Conservation (phyloP, 441 rosid species). For the Kokia cookei region DNA sequence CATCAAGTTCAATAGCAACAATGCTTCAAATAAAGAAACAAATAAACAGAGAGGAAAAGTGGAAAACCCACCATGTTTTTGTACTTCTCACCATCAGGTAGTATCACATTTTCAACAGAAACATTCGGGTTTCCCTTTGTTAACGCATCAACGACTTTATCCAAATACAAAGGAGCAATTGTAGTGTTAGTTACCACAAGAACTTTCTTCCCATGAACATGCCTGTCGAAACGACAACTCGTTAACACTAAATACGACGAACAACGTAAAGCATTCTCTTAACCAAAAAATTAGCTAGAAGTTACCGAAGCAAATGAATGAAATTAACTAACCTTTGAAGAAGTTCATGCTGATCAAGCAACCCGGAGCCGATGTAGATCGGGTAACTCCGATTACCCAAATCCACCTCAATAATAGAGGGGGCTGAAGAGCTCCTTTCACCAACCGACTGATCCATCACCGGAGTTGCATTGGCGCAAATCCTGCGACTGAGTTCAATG, state of each 20-base stretch:
- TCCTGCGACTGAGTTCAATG: conserved; percentile 13
- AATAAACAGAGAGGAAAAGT: not conserved
- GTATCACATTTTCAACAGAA: conserved; percentile 70
- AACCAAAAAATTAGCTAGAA: not conserved
- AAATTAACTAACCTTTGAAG: conserved; percentile 54
- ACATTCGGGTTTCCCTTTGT: conserved; percentile 78
- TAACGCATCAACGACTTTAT: conserved; percentile 71
- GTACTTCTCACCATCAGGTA: conserved; percentile 91
- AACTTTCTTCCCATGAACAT: conserved; percentile 91
- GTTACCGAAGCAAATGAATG: not conserved
- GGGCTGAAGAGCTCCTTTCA: conserved; percentile 29
- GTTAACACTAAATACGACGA: not conserved
- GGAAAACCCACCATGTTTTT: conserved; percentile 42
- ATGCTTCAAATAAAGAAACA: not conserved
- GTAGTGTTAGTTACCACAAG: conserved; percentile 82
- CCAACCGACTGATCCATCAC: conserved; percentile 53
- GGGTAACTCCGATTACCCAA: conserved; percentile 92
- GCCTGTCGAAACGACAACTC: conserved; percentile 35
- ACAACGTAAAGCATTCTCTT: not conserved
- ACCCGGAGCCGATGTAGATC: conserved; percentile 83
- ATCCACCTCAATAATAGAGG: conserved; percentile 79
- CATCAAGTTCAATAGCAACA: not conserved
- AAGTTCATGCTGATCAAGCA: conserved; percentile 70
- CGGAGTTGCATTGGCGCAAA: conserved; percentile 46
- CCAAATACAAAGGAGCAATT: conserved; percentile 70